Percentiles rank a stretch among this genome's conserved stretches.
phyloP scores from a whole-genome alignment of 441 rosid genomes.

The Jatropha podagrica region DNA sequence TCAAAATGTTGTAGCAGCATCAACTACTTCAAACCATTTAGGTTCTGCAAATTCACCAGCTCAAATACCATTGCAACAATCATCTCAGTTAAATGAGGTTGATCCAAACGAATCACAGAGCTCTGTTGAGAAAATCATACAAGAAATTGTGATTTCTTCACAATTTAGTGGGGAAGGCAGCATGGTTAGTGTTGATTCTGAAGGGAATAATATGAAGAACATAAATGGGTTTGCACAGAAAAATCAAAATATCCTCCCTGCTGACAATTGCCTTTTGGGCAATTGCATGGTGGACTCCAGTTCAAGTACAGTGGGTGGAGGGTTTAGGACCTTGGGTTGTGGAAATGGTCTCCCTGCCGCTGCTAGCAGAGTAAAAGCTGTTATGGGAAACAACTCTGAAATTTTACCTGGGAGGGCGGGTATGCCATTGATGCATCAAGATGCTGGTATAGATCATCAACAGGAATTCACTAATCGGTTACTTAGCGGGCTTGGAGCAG shows the following conservation, averaged over 20 bases:
- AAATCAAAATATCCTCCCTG: constrained; percentile 38
- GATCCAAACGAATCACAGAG: constrained; percentile 63
- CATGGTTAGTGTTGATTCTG: constrained; percentile 51
- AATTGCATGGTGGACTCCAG: constrained; percentile 41
- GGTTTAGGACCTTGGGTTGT: constrained; percentile 47
- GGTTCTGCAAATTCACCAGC: constrained; percentile 56
- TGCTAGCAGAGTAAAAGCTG: constrained; percentile 57
- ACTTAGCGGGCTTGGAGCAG: constrained; percentile 67
- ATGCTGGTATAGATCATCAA: constrained; percentile 49
- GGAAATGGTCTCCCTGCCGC: constrained; percentile 56
- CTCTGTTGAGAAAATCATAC: constrained; percentile 76
- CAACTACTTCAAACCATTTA: constrained; percentile 42
- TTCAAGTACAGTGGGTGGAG: constrained; percentile 48
- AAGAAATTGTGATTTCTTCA: constrained; percentile 62
- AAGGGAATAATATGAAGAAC: constrained; percentile 54
- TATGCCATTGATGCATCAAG: constrained; percentile 49
- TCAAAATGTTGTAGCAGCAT: constrained; percentile 38
- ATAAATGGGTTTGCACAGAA: constrained; percentile 42
- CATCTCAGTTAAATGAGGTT: constrained; percentile 49
- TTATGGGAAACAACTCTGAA: constrained; percentile 45
- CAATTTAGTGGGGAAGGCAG: constrained; percentile 55
- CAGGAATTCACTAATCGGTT: constrained; percentile 70
- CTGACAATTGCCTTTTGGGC: constrained; percentile 43
- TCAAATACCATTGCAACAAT: constrained; percentile 46
- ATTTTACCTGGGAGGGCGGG: constrained; percentile 61